Evolutionary conservation across 441 rosid genomes (phyloP).

Genomic region (Monsonia emarginata): DNA sequence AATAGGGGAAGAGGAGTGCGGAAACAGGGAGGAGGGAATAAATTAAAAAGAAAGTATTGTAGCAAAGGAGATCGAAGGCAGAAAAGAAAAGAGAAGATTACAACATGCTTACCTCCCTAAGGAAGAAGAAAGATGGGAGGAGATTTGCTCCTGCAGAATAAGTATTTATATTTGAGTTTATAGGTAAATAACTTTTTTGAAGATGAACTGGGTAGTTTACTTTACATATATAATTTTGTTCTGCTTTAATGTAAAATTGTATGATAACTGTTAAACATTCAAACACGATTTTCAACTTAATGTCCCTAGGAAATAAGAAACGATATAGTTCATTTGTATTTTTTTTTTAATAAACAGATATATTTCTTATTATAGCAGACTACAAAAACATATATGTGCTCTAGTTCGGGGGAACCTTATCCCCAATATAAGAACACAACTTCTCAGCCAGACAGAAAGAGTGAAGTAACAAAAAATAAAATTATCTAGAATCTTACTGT

Average conservation of each 20-base stretch:
- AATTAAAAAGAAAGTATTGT: neutral
- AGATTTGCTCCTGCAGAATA: no score
- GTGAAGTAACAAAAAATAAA: neutral
- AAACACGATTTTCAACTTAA: neutral
- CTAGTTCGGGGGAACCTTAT: neutral
- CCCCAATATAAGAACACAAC: neutral
- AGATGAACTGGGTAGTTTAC: neutral
- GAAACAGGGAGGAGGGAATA: neutral
- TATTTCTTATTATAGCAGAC: no score
- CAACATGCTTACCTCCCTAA: no score
- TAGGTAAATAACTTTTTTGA: no score
- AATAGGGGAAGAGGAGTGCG: neutral
- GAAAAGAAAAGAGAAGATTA: no score
- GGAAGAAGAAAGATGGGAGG: no score
- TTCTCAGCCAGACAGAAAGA: neutral
- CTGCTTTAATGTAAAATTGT: neutral
- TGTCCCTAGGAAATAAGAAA: neutral
- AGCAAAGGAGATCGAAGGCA: no score
- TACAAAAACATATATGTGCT: neutral
- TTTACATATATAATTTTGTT: neutral
- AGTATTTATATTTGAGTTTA: neutral
- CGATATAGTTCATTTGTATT: no score
- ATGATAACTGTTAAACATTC: neutral
- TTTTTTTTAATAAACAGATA: no score
- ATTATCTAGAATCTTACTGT: conserved; percentile 45